Base-by-base conservation (phyloP, 768 basidiomycete genomes). In the Boletus speciosus region DNA sequence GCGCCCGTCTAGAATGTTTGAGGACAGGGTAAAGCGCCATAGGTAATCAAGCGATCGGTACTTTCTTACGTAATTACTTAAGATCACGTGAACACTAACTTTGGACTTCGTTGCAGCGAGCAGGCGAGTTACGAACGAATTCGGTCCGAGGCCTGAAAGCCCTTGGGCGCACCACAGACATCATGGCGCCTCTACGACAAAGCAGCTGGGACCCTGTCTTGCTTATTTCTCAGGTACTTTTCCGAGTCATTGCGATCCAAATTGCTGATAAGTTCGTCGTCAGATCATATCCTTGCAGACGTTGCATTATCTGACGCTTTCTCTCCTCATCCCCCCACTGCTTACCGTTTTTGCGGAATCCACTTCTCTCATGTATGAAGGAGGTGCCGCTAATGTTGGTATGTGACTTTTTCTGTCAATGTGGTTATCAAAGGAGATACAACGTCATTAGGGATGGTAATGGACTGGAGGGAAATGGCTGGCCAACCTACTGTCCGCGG, bases 381-480 rank as follows among this genome's bases (percentile, higher is more conserved):
- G 90, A 31, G 89, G 89, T 32, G 80, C 87, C 16, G 77, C 86
- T n/a, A 91, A 81, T 67, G 83, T 91, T 36, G 88, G 88, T 88
- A 65, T 56, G 84, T 70, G 54, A 47, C 58, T 34, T 37, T 14
- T 12, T 19, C 46, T 15, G 7, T 23, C 37, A 27, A 31, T 29
- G 15, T 35, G 32, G 32, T n/a, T 37, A 27, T 40, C 19, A 37
- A 50, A 36, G 19, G 43, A 48, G 19, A 54, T 19, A 47, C 51
- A 47, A 55, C 43, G 31, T 49, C 43, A 49, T 52, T 56, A 87
- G 88, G 87, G 4, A 91, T 93, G 87, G 76, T 98, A 36, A 93
- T 99, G 86, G 95, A 98, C 73, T 99, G 97, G 97, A 80, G 93
- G 43, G 90, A 98, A 71, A 87, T 99, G 83, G 89, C 94, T 1